Evolutionary conservation across 768 basidiomycete genomes (phyloP).

Genomic region (Podaxis sp.): DNA sequence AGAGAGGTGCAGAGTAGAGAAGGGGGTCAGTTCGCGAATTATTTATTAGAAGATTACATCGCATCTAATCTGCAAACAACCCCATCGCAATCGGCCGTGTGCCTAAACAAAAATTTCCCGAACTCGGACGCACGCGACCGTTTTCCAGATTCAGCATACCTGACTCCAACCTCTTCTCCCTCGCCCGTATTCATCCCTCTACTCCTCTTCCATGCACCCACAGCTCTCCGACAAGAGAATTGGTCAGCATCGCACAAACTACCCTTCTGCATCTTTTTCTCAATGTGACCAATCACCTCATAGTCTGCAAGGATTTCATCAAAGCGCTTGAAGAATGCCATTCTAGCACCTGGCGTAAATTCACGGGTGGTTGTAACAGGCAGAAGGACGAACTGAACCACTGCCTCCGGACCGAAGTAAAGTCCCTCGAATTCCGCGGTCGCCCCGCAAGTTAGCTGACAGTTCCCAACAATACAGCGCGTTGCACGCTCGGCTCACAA

Average conservation of each 20-base stretch:
- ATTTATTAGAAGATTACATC: conserved; percentile 11
- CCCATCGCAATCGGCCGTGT: conserved; percentile 3
- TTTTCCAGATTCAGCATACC: conserved; percentile 1
- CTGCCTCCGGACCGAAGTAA: conserved; percentile 70
- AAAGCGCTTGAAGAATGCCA: conserved; percentile 74
- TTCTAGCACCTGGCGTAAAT: conserved; percentile 52
- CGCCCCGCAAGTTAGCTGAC: conserved; percentile 10
- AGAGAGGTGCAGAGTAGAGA: conserved; percentile 14
- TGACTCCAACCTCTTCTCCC: neutral
- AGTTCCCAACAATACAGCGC: conserved; percentile 36
- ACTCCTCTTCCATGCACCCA: conserved; percentile 52
- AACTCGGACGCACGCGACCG: neutral
- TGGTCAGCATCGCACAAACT: conserved; percentile 29
- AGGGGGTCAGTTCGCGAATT: conserved; percentile 14
- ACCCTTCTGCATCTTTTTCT: neutral
- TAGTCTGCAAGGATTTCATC: conserved; percentile 75
- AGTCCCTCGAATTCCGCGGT: neutral
- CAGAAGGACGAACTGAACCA: conserved; percentile 64
- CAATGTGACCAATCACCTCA: conserved; percentile 2
- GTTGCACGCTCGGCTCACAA: conserved; percentile 55
- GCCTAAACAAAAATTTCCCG: conserved; percentile 7
- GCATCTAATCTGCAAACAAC: conserved; percentile 9
- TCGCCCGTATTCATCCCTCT: neutral
- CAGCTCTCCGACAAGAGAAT: conserved; percentile 66
- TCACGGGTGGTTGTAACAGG: conserved; percentile 67